phyloP scores from a whole-genome alignment of 768 basidiomycete genomes.

The Tephrocybe sp. region DNA sequence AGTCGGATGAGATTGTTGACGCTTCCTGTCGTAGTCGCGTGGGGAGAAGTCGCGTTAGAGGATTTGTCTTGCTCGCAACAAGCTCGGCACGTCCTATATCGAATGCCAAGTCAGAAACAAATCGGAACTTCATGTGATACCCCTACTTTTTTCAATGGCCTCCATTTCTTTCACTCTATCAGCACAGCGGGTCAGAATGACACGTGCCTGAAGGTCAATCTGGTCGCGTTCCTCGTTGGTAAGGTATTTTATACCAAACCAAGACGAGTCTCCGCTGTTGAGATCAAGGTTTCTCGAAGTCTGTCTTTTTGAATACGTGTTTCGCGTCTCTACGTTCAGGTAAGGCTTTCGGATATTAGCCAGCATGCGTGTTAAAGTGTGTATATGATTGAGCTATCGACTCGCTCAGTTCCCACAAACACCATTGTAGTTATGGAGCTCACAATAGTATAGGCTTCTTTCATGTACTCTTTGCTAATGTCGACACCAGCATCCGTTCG shows the following conservation, averaged over 20 bases:
- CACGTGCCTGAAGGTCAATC: slow-evolving; percentile 88
- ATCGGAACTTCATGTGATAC: slow-evolving; percentile 12
- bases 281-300: slow-evolving; percentile 56
- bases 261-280: slow-evolving; percentile 39
- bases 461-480: slow-evolving; percentile 64
- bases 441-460: slow-evolving; percentile 75
- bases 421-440: slow-evolving; percentile 12
- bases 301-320: slow-evolving; percentile 50
- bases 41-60: slow-evolving; percentile 69
- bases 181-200: slow-evolving; percentile 82
- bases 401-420: not conserved
- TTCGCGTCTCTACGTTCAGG: slow-evolving; percentile 69
- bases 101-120: slow-evolving; percentile 8
- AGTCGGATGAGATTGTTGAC: slow-evolving; percentile 54
- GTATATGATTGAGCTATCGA: slow-evolving; percentile 68
- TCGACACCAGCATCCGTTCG: slow-evolving; percentile 31
- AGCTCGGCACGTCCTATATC: slow-evolving; percentile 63
- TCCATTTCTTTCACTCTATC: slow-evolving; percentile 90
- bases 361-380: slow-evolving; percentile 69
- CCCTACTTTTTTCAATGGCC: slow-evolving; percentile 77
- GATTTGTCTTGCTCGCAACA: slow-evolving; percentile 60
- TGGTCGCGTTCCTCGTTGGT: slow-evolving; percentile 93
- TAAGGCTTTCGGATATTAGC: slow-evolving; percentile 80
- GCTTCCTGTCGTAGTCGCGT: slow-evolving; percentile 61
- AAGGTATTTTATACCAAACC: slow-evolving; percentile 67